A percentile compares a stretch with the other conserved stretches of the same genome.
Evolutionary conservation across 352 stramenopile species (phyloP).

Genomic region (Phytophthora cryptogea): DNA sequence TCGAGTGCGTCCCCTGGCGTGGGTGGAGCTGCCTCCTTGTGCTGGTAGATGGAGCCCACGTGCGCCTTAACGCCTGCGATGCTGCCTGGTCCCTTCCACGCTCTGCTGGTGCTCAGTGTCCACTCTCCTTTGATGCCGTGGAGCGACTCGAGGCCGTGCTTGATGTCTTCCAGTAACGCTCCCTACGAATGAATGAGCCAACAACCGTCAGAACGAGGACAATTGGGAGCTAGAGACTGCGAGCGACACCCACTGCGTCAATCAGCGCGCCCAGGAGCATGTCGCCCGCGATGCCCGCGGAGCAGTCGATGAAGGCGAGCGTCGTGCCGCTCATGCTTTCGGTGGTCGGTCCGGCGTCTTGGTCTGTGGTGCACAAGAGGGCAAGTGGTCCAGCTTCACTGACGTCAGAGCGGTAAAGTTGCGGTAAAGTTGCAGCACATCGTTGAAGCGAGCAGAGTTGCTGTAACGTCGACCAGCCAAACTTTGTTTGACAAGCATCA

Average conservation of each 20-base stretch:
- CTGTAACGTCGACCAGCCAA: no score
- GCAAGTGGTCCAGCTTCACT: neutral
- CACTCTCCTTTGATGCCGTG: constrained; percentile 86
- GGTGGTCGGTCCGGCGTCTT: neutral
- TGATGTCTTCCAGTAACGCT: constrained; percentile 59
- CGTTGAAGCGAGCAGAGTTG: neutral
- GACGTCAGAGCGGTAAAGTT: neutral
- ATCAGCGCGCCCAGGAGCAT: constrained; percentile 91
- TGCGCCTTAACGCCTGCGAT: constrained; percentile 92
- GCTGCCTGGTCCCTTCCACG: constrained; percentile 85
- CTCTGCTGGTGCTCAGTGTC: constrained; percentile 62
- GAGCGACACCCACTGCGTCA: constrained; percentile 59
- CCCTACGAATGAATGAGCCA: constrained; percentile 44
- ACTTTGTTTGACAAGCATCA: no score
- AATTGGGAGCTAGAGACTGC: constrained; percentile 10
- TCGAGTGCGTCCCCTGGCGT: constrained; percentile 10
- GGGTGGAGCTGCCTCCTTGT: constrained; percentile 56
- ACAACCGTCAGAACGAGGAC: neutral
- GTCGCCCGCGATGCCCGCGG: constrained; percentile 88
- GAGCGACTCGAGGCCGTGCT: constrained; percentile 60
- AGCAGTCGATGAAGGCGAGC: constrained; percentile 88
- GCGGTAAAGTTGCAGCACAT: neutral
- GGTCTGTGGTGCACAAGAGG: neutral
- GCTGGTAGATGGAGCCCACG: constrained; percentile 88
- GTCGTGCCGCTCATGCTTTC: constrained; percentile 20